A percentile compares a stretch with the other conserved stretches of the same genome.
Conservation (phyloP, 108 stramenopile species). For the Fragilaria crotonensis region DNA sequence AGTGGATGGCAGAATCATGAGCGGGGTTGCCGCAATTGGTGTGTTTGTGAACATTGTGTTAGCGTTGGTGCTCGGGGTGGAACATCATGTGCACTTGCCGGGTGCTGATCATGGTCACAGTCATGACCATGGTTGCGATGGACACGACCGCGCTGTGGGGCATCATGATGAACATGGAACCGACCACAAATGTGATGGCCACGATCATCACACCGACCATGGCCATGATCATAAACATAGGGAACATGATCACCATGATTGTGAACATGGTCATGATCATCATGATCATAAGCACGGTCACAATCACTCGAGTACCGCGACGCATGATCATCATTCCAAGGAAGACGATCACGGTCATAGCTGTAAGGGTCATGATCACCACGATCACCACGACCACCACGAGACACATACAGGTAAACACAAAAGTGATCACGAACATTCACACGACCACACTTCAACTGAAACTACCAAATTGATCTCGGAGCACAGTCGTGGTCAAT, state of each 20-base stretch:
- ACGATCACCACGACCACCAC: constrained; percentile 14
- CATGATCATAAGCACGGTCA: constrained; percentile 21
- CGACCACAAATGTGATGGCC: constrained; percentile 4
- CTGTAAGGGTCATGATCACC: constrained; percentile 2
- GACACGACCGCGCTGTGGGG: constrained; percentile 17
- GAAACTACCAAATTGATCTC: neutral
- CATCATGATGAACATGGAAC: neutral
- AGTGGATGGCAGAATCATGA: constrained; percentile 91
- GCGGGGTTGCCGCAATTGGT: constrained; percentile 77
- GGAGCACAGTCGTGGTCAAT: constrained; percentile 1
- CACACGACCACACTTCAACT: constrained; percentile 15
- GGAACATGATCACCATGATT: constrained; percentile 23
- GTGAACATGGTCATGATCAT: constrained; percentile 21
- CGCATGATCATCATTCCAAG: constrained; percentile 13
- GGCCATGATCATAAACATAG: constrained; percentile 24
- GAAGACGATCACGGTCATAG: constrained; percentile 32
- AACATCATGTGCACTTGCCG: constrained; percentile 75
- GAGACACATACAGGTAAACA: constrained; percentile 8
- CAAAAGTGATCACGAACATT: constrained; percentile 24
- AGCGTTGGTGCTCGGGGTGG: constrained; percentile 69
- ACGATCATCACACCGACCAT: constrained; percentile 6
- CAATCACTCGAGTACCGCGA: neutral
- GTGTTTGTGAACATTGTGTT: constrained; percentile 88
- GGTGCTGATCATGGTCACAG: constrained; percentile 24
- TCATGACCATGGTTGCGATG: constrained; percentile 19